These are phyloP conservation scores for Leishmania braziliensis DNA, from an alignment of 208 protist species.

Conservation along the genomic window DNA sequence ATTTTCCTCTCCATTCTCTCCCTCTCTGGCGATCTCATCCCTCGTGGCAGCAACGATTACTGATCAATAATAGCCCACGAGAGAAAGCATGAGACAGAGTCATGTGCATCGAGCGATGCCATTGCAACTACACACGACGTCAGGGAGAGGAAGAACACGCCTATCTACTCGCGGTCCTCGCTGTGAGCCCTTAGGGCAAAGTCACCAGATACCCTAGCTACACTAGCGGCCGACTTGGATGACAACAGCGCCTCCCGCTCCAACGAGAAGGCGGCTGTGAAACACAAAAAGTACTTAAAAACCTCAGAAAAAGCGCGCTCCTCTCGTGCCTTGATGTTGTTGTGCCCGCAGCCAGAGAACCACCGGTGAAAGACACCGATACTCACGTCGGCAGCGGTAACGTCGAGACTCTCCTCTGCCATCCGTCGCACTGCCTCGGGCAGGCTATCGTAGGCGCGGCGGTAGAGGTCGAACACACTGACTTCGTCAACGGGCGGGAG, in stretches of 20 bases:
- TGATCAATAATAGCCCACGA: not conserved
- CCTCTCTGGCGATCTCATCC: not conserved
- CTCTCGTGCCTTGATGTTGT: constrained; percentile 53
- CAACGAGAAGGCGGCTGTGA: constrained; percentile 16
- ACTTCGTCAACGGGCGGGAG: not conserved
- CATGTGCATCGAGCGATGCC: not conserved
- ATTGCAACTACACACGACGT: not conserved
- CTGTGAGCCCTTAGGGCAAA: not conserved
- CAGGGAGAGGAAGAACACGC: not conserved
- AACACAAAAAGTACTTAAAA: constrained; percentile 39
- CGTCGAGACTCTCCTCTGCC: constrained; percentile 3
- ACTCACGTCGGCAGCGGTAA: constrained; percentile 7
- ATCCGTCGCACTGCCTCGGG: not conserved
- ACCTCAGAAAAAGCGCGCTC: constrained; percentile 23
- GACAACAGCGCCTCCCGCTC: constrained; percentile 11
- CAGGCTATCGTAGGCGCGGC: constrained; percentile 17
- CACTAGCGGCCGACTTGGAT: not conserved
- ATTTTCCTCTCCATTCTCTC: not conserved
- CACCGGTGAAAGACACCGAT: constrained; percentile 47
- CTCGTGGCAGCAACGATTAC: not conserved
- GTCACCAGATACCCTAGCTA: not conserved
- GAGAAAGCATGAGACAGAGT: not conserved
- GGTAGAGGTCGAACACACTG: constrained; percentile 25
- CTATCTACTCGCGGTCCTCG: not conserved
- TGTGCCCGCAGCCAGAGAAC: constrained; percentile 63